Percentiles rank a stretch among this genome's conserved stretches.
Evolutionary conservation across 495 filamentous ascomycete genomes (phyloP).

Genomic region (Trypethelium eluteriae): DNA sequence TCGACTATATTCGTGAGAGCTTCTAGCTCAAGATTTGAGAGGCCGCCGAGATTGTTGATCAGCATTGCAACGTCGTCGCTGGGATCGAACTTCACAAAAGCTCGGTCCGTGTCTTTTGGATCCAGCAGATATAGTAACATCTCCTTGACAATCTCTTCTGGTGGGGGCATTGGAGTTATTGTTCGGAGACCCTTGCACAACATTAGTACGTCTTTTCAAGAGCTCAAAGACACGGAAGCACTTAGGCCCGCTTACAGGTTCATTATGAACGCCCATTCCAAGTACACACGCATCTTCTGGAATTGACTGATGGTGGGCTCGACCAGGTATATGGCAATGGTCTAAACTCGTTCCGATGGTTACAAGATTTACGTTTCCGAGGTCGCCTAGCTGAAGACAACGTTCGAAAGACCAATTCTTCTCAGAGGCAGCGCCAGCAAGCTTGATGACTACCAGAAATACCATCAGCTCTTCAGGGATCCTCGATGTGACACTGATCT

Average conservation of each 20-base stretch:
- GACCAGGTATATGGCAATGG: constrained; percentile 57
- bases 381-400: constrained; percentile 49
- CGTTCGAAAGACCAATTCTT: constrained; percentile 42
- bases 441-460: constrained; percentile 30
- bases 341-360: constrained; percentile 55
- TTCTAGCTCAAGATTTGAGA: constrained; percentile 54
- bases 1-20: constrained; percentile 49
- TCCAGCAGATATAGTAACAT: constrained; percentile 50
- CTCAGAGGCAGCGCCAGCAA: constrained; percentile 32
- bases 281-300: constrained; percentile 45
- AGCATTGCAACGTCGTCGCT: constrained; percentile 50
- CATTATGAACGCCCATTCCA: constrained; percentile 57
- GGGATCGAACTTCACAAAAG: constrained; percentile 50
- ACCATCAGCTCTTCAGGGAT: constrained; percentile 8
- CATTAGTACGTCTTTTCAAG: neutral
- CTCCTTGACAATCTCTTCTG: constrained; percentile 46
- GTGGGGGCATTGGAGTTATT: constrained; percentile 46
- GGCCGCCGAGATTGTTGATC: constrained; percentile 57
- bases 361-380: constrained; percentile 48
- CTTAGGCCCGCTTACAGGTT: constrained; percentile 36
- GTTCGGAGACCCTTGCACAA: constrained; percentile 42
- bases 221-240: neutral
- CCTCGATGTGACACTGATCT: neutral
- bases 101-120: constrained; percentile 47
- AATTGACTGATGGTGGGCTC: constrained; percentile 47